Base-by-base conservation (phyloP, 2,329 filamentous ascomycete species). In the Tothia fuscella region DNA sequence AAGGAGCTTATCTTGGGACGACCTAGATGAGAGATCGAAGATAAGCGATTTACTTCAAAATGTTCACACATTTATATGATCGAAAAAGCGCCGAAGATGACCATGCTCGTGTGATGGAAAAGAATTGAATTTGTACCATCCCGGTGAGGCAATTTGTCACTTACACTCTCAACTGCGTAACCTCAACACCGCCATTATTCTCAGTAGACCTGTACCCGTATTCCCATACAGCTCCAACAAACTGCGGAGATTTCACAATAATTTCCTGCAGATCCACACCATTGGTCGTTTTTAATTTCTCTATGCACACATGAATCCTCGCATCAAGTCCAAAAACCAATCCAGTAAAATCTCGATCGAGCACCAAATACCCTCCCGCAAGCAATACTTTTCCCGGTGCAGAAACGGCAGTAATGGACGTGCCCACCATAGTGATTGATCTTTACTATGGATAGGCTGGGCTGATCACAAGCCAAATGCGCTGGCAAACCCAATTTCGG, bases 311-410 rank as follows among this genome's bases (percentile, higher is more conserved):
- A 55, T 80, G 75, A 25, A 80, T 78, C 43, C 76, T 66, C 34
- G 76, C 76, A 56, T 78, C 68, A 38, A 80, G 68, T 24, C 74
- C 76, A 51, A 79, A 78, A 3, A 80, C 76, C 14, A 78, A 67
- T 26, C 80, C 89, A 3, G 82, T 91, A 62, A 95, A 87, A 47
- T 74, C 69, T 47, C 84, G 78, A 65, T 96, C 89, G 34, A 98
- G 78, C 17, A 95, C 89, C 34, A 96, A 78, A 63, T 96, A 98
- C 47, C 91, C 91, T 48, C 91, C 91, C 3, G 89, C 86, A 41
- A 96, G 74, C 49, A 98, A 75, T 46, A 98, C 91, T 68, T 98
- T 98, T 52, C 91, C 91, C 14, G 91, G 91, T 17, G 91, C 89
- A 48, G 91, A 96, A 50, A 93, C 76, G 48, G 65, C 58, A 39